Base-by-base conservation (phyloP, 768 basidiomycete genomes). In the Boletus coccyginus region DNA sequence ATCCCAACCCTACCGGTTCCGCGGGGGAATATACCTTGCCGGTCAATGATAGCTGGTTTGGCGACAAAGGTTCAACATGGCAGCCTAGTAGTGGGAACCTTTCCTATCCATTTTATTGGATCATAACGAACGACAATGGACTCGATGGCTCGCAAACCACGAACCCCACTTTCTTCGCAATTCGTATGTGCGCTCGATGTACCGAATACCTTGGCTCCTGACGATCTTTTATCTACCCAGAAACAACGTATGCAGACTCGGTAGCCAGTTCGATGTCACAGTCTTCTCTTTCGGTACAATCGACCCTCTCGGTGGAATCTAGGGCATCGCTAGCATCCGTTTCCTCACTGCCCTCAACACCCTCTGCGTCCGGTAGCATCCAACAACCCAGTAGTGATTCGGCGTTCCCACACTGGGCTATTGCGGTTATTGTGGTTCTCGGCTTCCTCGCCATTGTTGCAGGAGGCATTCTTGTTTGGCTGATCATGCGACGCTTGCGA, bases 341-440 rank as follows among this genome's bases (percentile, higher is more conserved):
- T 0, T 60, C 66, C 1, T 67, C 58, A 1, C 21, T 21, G 24
- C n/a, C 75, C 1, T 73, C 48, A 43, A 52, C 53, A 32, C 55
- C 47, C 24, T 66, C 66, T 31, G 81, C 47, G 27, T 66, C 66
- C 27, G 81, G 75, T 48, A 74, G 55, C 58, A 77, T 90, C 21
- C 89, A 88, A 67, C 61, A 67, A 48, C 57, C 65, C 17, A 53
- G 54, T 31, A 61, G 65, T 49, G 66, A 59, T 53, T 66, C 78
- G 16, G 63, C 76, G 36, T 94, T 94, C 68, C 93, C 92, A 10
- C 84, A 83, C 66, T 94, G 92, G 93, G 94, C 90, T 11, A 95
- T 95, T 65, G 92, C 94, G 50, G 87, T 94, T 60, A 90, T 94
- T 50, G 88, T 87, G 46, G 81, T 94, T 41, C 82, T 95, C 27